phyloP scores from a whole-genome alignment of 2,329 filamentous ascomycete genomes.

The Annulohypoxylon truncatum region DNA sequence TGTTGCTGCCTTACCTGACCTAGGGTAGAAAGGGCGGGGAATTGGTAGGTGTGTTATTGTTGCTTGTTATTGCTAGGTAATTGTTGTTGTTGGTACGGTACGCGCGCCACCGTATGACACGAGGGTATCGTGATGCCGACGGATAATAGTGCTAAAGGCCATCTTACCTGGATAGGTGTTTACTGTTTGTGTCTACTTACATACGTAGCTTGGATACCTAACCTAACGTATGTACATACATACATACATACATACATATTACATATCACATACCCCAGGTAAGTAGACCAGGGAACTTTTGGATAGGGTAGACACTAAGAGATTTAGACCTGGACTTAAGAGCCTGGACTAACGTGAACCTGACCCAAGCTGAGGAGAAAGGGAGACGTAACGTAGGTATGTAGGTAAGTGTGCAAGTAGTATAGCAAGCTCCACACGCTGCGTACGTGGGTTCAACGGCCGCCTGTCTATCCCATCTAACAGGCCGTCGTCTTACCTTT shows the following conservation, averaged over 20 bases:
- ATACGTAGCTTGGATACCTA: too few relatives aligned
- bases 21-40: neutral
- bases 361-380: neutral
- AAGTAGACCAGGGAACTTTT: neutral
- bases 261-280: too few relatives aligned
- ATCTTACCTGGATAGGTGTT: neutral
- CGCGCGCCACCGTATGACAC: neutral
- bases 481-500: neutral
- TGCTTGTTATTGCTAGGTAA: too few relatives aligned
- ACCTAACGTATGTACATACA: neutral
- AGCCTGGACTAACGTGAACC: neutral
- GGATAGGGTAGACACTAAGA: neutral
- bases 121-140: neutral
- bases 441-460: neutral
- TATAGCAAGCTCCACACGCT: neutral
- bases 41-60: neutral
- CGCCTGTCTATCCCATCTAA: neutral
- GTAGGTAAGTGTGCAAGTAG: neutral
- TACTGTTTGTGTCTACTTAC: neutral
- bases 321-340: neutral
- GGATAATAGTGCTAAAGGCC: neutral
- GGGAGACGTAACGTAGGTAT: neutral
- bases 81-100: neutral
- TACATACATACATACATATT: neutral
- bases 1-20: conserved; percentile 11